Percentiles rank a stretch among this genome's conserved stretches.
Conservation (phyloP, 2,329 filamentous ascomycete species). For the Monosporascus sp. region DNA sequence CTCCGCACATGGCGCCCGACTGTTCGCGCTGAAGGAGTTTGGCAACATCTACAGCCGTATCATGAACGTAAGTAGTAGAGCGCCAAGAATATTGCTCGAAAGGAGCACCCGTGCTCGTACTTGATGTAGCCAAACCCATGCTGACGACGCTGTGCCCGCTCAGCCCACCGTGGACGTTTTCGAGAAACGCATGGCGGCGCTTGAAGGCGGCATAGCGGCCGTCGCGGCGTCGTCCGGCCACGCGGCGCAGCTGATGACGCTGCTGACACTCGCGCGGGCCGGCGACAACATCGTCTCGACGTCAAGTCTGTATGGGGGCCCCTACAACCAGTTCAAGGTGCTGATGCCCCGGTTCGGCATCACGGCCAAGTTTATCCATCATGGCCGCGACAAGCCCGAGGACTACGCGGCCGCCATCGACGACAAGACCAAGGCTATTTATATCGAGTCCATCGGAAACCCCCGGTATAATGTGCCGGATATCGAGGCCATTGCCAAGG, state of each 20-base stretch:
- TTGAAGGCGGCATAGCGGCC: conserved; percentile 32
- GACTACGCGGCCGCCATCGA: conserved; percentile 26
- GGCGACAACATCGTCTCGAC: conserved; percentile 31
- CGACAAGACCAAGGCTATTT: conserved; percentile 27
- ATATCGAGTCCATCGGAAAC: conserved; percentile 28
- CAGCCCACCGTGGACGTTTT: conserved; percentile 33
- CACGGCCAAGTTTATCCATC: conserved; percentile 29
- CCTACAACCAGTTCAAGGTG: conserved; percentile 33
- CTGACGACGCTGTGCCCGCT: conserved; percentile 6
- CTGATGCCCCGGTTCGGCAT: conserved; percentile 34
- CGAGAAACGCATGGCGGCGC: conserved; percentile 32
- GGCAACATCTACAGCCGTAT: too few relatives aligned
- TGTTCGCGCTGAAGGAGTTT: too few relatives aligned
- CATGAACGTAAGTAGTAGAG: too few relatives aligned
- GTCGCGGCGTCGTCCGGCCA: conserved; percentile 33
- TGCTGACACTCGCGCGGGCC: conserved; percentile 26
- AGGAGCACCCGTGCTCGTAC: too few relatives aligned
- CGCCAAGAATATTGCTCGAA: too few relatives aligned
- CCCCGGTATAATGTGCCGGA: conserved; percentile 50
- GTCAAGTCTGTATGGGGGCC: conserved; percentile 33
- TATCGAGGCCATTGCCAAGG: conserved; percentile 58
- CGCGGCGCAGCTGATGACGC: conserved; percentile 22
- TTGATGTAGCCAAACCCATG: too few relatives aligned
- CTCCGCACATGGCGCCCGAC: too few relatives aligned
- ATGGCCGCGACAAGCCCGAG: conserved; percentile 21